Evolutionary conservation across 345 rosid genomes (phyloP), one percentile per base, ranked within the genome.

Genomic region (Corchorus olitorius): DNA sequence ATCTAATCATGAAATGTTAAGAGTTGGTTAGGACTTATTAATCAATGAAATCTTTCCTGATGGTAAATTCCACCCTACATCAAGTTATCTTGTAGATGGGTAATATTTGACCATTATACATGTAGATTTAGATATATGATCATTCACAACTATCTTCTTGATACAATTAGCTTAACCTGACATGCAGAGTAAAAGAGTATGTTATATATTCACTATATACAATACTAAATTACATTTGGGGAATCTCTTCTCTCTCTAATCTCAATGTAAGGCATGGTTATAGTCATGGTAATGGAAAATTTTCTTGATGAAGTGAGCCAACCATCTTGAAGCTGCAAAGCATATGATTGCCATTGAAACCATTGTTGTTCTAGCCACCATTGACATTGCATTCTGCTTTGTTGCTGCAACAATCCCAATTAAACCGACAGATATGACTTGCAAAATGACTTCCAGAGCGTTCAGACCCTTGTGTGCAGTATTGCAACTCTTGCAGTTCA

Each of bases 401-500:
- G 83, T 53, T 73, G 87, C 88, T 1, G 93, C 93, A 46, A 90
- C 83, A 46, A 88, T 78, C 43, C 92, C 97, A 27, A 27, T 27
- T 34, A 82, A 74, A 10, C 85, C 86, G 34, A 91, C 52, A 0
- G 97, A 86, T 60, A 85, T 49, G 27, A 92, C 79, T 76, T 90
- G 97, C 37, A 94, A 81, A 4, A 76, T 19, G 15, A 91, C 89
- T 81, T 94, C 94, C 0, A 92, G 75, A 6, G 77, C 86, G 0
- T 81, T 89, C 15, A 94, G 96, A 72, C 80, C 72, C 73, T 88
- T 88, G 76, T 89, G 75, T 52, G 96, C 97, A 46, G 74, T 70
- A 48, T 77, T 87, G 86, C 98, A 92, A 82, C 97, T 92, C 74
- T 85, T 75, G 77, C 97, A 92, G 77, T 89, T 94, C 87, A 88